Evolutionary conservation across 768 basidiomycete species (phyloP).

Genomic region (Tylopilus cervinicoccineus): DNA sequence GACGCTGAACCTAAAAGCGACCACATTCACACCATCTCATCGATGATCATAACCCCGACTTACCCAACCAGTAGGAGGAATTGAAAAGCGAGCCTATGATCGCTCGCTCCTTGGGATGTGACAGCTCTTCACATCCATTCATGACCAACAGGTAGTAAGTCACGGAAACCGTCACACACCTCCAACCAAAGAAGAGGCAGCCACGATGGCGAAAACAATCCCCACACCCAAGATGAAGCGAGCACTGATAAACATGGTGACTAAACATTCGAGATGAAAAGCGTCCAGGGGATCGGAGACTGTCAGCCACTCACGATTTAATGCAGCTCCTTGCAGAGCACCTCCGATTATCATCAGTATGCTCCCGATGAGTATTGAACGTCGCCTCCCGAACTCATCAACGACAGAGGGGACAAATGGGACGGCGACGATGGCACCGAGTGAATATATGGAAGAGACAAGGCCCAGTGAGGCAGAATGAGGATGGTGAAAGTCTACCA

Average conservation of each 20-base stretch:
- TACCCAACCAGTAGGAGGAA: slow-evolving; percentile 3
- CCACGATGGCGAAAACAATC: slow-evolving; percentile 14
- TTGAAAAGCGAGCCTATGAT: neutral
- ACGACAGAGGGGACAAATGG: neutral
- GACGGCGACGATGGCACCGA: neutral
- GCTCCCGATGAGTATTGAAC: neutral
- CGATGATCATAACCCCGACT: no score
- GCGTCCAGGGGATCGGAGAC: slow-evolving; percentile 12
- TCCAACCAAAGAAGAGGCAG: slow-evolving; percentile 17
- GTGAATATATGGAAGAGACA: neutral
- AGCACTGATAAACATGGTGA: neutral
- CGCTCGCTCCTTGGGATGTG: slow-evolving; percentile 11
- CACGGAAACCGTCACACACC: neutral
- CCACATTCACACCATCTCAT: no score
- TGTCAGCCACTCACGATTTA: no score
- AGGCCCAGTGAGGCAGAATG: neutral
- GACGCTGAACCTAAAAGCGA: slow-evolving; percentile 1
- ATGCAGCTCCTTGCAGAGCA: no score
- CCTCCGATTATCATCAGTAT: no score
- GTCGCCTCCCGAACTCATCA: neutral
- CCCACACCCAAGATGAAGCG: neutral
- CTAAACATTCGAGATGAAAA: neutral
- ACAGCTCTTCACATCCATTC: slow-evolving; percentile 9
- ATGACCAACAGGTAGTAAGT: neutral
- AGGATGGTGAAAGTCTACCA: neutral